These are phyloP conservation scores for Pistacia vera DNA, from an alignment of 345 rosid species.

Conservation along the genomic window DNA sequence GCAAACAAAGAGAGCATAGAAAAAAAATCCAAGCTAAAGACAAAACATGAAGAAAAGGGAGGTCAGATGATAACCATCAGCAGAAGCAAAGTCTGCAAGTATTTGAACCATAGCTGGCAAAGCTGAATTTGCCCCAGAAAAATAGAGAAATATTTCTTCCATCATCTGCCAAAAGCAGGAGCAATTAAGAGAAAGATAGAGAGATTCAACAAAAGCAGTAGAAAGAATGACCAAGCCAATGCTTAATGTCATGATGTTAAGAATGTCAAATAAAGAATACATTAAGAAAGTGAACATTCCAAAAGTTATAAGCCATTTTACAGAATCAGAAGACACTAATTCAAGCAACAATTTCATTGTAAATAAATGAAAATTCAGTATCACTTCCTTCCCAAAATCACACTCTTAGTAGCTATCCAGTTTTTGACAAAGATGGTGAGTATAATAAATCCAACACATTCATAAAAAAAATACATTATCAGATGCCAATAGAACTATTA, in stretches of 20 bases:
- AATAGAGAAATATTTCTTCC: constrained; percentile 88
- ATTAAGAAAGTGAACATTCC: neutral
- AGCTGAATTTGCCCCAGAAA: constrained; percentile 74
- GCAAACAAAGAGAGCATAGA: constrained; percentile 27
- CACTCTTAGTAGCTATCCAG: neutral
- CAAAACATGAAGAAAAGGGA: constrained; percentile 19
- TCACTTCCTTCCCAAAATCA: neutral
- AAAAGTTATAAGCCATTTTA: neutral
- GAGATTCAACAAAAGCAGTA: constrained; percentile 3
- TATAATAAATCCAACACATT: neutral
- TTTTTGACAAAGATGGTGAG: neutral
- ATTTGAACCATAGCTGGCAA: constrained; percentile 94
- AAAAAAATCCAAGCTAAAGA: constrained; percentile 6
- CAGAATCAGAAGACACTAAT: constrained; percentile 10
- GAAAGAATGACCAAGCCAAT: neutral
- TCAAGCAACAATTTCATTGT: neutral
- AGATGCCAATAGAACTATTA: neutral
- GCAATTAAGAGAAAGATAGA: constrained; percentile 18
- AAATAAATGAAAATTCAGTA: neutral
- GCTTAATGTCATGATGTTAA: neutral
- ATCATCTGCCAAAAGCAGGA: constrained; percentile 68
- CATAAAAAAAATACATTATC: neutral
- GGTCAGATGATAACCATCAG: constrained; percentile 71
- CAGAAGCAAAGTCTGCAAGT: constrained; percentile 94
- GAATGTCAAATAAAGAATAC: neutral